A percentile compares a stretch with the other conserved stretches of the same genome.
These are phyloP conservation scores for Mycosphaerella sp. DNA, from an alignment of 2,329 filamentous ascomycete species.

Conservation along the genomic window DNA sequence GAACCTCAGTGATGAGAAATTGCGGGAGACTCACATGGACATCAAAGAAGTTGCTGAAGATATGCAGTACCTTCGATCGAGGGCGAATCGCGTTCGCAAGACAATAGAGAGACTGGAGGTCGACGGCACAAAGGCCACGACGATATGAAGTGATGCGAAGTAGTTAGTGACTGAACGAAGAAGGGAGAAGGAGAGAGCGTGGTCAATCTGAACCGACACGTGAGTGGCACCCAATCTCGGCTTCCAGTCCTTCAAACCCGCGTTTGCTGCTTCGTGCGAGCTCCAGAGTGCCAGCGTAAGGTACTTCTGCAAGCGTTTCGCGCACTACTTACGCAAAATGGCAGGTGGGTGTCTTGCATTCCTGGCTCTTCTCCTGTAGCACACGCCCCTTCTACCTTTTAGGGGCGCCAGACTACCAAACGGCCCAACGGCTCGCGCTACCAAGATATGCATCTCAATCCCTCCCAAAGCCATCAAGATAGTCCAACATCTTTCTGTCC, in stretches of 20 bases:
- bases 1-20: neutral
- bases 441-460: neutral
- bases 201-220: no score
- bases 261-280: neutral
- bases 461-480: no score
- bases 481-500: neutral
- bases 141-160: neutral
- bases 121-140: neutral
- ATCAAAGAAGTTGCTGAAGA: neutral
- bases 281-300: neutral
- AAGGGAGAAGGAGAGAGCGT: neutral
- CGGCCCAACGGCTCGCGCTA: neutral
- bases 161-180: neutral
- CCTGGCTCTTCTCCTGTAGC: neutral
- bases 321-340: neutral
- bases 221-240: neutral
- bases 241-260: neutral
- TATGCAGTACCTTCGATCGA: neutral
- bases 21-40: neutral
- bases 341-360: neutral
- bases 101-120: neutral
- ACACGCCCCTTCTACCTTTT: neutral
- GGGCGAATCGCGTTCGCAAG: neutral
- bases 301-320: neutral
- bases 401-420: neutral